These are phyloP conservation scores for Omphalotus olearius DNA, from an alignment of 1,284 basidiomycete species.

Conservation along the genomic window DNA sequence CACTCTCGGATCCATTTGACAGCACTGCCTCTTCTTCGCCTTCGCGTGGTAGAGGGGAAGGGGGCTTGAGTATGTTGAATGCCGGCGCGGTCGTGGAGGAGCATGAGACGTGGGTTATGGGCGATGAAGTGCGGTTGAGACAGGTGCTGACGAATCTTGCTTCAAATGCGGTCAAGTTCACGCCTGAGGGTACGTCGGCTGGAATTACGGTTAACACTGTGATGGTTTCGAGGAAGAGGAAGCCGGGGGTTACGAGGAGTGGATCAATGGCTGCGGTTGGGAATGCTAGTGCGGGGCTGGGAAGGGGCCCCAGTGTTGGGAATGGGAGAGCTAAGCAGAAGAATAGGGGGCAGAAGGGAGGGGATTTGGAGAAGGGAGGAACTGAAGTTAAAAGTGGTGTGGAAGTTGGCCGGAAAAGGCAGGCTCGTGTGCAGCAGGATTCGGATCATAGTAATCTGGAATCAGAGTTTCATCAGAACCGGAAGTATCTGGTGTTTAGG, in stretches of 20 bases:
- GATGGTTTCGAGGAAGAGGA: constrained; percentile 19
- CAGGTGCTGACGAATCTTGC: constrained; percentile 36
- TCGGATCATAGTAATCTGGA: too few species aligned
- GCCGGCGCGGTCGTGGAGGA: neutral
- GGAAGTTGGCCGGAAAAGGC: neutral
- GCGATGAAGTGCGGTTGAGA: constrained; percentile 44
- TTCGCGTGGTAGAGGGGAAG: too few species aligned
- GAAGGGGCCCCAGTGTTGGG: neutral
- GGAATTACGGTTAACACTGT: constrained; percentile 27
- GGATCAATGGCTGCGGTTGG: neutral
- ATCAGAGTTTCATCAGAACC: neutral
- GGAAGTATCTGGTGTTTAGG: constrained; percentile 13
- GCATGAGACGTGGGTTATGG: constrained; percentile 30
- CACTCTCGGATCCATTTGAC: too few species aligned
- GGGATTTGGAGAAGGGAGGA: constrained; percentile 3
- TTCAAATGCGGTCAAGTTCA: constrained; percentile 43
- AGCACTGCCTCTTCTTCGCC: too few species aligned
- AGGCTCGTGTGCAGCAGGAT: too few species aligned
- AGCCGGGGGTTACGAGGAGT: neutral
- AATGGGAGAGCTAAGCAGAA: too few species aligned
- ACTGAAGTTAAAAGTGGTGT: neutral
- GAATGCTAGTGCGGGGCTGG: neutral
- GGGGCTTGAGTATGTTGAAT: too few species aligned
- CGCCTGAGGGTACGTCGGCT: constrained; percentile 30
- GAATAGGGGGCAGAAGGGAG: neutral